Conservation (phyloP, 805 yeast species). For the Myxozyma sirexii region DNA sequence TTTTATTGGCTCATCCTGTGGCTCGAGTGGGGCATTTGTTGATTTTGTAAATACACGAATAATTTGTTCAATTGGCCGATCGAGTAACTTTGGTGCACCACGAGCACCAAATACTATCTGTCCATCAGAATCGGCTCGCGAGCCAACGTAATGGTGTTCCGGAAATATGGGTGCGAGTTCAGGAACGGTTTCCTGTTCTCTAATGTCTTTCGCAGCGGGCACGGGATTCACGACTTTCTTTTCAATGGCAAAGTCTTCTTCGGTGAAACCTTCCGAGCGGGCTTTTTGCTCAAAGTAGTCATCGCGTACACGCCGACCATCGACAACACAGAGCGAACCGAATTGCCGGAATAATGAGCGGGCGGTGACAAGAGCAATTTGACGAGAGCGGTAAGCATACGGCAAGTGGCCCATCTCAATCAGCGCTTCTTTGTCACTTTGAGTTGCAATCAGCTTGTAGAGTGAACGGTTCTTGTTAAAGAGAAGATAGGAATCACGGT, state of each 20-base stretch:
- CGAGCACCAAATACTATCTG: constrained; percentile 31
- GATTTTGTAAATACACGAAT: constrained; percentile 21
- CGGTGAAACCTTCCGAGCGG: constrained; percentile 49
- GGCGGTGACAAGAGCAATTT: constrained; percentile 47
- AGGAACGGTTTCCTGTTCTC: not conserved
- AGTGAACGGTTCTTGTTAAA: constrained; percentile 48
- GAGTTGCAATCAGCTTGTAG: constrained; percentile 44
- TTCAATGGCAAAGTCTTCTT: constrained; percentile 50
- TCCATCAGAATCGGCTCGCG: constrained; percentile 17
- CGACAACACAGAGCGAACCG: constrained; percentile 53
- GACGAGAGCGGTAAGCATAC: constrained; percentile 41
- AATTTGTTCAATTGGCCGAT: constrained; percentile 20
- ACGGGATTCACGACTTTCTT: constrained; percentile 19
- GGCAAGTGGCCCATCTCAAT: constrained; percentile 41
- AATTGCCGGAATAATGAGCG: constrained; percentile 52
- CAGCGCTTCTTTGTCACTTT: constrained; percentile 46
- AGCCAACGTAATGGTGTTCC: not conserved
- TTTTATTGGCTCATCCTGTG: constrained; percentile 27
- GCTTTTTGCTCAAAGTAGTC: constrained; percentile 59
- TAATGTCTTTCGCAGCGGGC: constrained; percentile 6
- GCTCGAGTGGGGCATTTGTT: constrained; percentile 6
- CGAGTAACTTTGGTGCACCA: constrained; percentile 11
- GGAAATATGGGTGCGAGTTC: constrained; percentile 1
- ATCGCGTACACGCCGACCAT: constrained; percentile 55
- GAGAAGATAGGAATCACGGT: constrained; percentile 57